phyloP scores from a whole-genome alignment of 306 rosid genomes.

The Vigna angularis region DNA sequence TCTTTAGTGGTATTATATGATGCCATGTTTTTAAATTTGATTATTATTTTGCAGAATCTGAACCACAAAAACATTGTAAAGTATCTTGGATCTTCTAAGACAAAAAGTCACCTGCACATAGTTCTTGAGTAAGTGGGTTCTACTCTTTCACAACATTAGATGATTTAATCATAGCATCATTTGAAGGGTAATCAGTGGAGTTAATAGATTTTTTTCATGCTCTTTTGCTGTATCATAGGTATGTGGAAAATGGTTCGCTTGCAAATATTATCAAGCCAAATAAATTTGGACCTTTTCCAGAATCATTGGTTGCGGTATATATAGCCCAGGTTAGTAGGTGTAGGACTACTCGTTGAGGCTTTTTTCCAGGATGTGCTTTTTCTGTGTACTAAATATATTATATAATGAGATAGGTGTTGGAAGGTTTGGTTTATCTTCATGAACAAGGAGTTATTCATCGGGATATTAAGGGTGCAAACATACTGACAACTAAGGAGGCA shows the following conservation, averaged over 20 bases:
- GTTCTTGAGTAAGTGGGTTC: slow-evolving; percentile 83
- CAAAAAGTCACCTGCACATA: slow-evolving; percentile 95
- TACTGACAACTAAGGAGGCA: slow-evolving; percentile 97
- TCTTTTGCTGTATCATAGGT: slow-evolving; percentile 56
- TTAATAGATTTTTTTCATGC: slow-evolving; percentile 35
- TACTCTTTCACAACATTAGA: slow-evolving; percentile 11
- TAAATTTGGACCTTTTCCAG: slow-evolving; percentile 99
- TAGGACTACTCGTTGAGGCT: slow-evolving; percentile 31
- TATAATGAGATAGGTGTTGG: slow-evolving; percentile 79
- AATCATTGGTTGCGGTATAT: slow-evolving; percentile 94
- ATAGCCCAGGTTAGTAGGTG: slow-evolving; percentile 83
- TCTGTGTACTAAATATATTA: slow-evolving; percentile 35
- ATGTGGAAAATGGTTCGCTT: slow-evolving; percentile 97
- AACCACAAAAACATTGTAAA: slow-evolving; percentile 99
- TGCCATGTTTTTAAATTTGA: slow-evolving; percentile 28
- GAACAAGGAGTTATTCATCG: slow-evolving; percentile 99
- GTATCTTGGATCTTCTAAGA: slow-evolving; percentile 98
- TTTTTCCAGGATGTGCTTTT: slow-evolving; percentile 26
- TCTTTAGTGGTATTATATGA: slow-evolving; percentile 26
- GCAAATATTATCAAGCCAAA: slow-evolving; percentile 99
- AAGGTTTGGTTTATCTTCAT: slow-evolving; percentile 97
- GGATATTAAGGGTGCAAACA: slow-evolving; percentile 98
- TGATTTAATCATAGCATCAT: slow-evolving; percentile 27
- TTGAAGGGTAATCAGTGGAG: slow-evolving; percentile 28
- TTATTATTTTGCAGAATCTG: slow-evolving; percentile 77